phyloP scores from a whole-genome alignment of 352 stramenopile species.

The Phytophthora chlamydospora region DNA sequence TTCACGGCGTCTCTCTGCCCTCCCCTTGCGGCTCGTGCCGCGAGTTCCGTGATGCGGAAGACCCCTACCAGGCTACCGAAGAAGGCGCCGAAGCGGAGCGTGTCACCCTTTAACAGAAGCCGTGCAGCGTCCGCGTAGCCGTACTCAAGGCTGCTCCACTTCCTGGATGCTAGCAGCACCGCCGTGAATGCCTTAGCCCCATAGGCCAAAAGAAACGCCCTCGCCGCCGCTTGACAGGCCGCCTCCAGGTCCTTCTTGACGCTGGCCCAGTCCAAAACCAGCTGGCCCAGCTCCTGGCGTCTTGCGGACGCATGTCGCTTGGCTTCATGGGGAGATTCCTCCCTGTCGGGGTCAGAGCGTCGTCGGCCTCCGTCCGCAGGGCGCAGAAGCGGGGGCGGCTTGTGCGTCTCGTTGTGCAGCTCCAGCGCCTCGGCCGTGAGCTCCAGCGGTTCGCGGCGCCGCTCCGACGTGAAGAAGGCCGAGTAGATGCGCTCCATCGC shows the following conservation, averaged over 20 bases:
- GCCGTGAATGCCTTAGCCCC: conserved; percentile 85
- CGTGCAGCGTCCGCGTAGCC: conserved; percentile 78
- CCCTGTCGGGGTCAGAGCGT: conserved; percentile 5
- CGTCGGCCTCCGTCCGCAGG: conserved; percentile 15
- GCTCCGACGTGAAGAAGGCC: conserved; percentile 77
- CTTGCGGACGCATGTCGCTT: conserved; percentile 38
- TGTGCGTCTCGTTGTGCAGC: conserved; percentile 61
- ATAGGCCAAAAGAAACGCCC: conserved; percentile 78
- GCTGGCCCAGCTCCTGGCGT: conserved; percentile 42
- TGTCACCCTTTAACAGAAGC: conserved; percentile 68
- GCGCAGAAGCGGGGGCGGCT: conserved; percentile 5
- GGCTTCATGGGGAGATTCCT: conserved; percentile 27
- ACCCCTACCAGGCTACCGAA: conserved; percentile 76
- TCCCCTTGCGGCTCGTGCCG: conserved; percentile 46
- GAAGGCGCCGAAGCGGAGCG: conserved; percentile 82
- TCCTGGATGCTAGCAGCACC: conserved; percentile 75
- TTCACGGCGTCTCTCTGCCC: conserved; percentile 58
- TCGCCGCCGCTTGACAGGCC: conserved; percentile 50
- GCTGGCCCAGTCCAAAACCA: conserved; percentile 36
- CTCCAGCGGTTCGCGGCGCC: conserved; percentile 38
- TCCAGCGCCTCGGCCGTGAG: conserved; percentile 71
- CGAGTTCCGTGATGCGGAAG: conserved; percentile 71
- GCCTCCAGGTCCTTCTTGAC: conserved; percentile 55
- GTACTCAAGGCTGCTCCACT: conserved; percentile 80
- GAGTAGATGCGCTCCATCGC: conserved; percentile 89